Percentiles rank a stretch among this genome's conserved stretches.
phyloP scores from a whole-genome alignment of 371 early-diverging fungal genomes.

The Syncephalis plumigaleata region DNA sequence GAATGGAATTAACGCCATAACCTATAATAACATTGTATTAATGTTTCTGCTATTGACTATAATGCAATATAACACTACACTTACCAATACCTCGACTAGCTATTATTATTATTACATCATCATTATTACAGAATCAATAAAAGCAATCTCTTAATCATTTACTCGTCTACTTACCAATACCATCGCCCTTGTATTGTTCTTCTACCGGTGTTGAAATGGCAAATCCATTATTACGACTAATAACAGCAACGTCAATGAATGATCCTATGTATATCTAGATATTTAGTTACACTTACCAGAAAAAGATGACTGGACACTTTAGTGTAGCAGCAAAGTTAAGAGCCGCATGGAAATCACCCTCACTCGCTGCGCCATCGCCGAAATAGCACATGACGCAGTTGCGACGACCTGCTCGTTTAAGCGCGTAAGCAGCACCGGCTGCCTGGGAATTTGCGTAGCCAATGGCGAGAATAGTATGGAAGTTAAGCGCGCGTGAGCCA shows the following conservation, averaged over 20 bases:
- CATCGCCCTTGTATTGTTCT: constrained; percentile 95
- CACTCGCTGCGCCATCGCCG: constrained; percentile 95
- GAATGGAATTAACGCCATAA: constrained; percentile 93
- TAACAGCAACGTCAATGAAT: neutral
- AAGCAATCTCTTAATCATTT: no score
- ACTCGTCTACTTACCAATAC: constrained; percentile 59
- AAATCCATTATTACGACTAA: constrained; percentile 92
- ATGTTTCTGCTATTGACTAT: constrained; percentile 51
- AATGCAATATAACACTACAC: neutral
- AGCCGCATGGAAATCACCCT: constrained; percentile 97
- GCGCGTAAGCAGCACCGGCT: constrained; percentile 92
- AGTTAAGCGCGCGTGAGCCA: constrained; percentile 63
- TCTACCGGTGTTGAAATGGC: constrained; percentile 91
- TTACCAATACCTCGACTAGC: constrained; percentile 5
- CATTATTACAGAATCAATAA: neutral
- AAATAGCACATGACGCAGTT: constrained; percentile 84
- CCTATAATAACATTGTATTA: constrained; percentile 19
- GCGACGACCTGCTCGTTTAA: constrained; percentile 60
- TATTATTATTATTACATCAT: neutral
- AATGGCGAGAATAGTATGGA: constrained; percentile 95
- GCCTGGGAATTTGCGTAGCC: constrained; percentile 96
- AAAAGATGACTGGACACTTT: constrained; percentile 81
- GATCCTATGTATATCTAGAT: neutral
- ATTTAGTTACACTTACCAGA: constrained; percentile 41
- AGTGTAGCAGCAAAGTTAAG: constrained; percentile 92